Conservation (phyloP, 2,329 filamentous ascomycete species). For the Fusarium sp. region DNA sequence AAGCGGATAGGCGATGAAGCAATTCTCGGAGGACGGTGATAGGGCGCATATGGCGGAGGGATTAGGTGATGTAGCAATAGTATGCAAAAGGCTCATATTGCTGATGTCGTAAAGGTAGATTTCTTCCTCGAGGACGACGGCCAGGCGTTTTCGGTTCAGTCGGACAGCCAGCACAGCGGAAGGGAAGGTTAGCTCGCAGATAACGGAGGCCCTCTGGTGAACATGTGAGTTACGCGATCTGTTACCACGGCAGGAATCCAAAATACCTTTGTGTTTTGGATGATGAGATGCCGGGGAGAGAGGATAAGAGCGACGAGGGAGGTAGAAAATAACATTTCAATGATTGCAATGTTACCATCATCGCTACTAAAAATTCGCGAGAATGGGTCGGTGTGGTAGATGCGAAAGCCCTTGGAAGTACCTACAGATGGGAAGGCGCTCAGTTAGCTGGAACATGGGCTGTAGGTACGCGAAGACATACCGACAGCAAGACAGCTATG, state of each 20-base stretch:
- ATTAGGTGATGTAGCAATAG: conserved; percentile 94
- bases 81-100: conserved; percentile 96
- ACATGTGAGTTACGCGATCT: conserved; percentile 33
- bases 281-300: conserved; percentile 91
- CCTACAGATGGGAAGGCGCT: conserved; percentile 64
- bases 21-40: conserved; percentile 94
- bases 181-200: conserved; percentile 98
- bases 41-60: conserved; percentile 92
- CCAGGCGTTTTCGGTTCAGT: conserved; percentile 92
- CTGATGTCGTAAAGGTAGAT: conserved; percentile 99
- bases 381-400: conserved; percentile 97
- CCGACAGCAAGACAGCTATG: conserved; percentile 97
- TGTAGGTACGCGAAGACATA: conserved; percentile 56
- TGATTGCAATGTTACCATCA: conserved; percentile 94
- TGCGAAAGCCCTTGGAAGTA: conserved; percentile 93
- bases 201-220: conserved; percentile 78
- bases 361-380: conserved; percentile 95
- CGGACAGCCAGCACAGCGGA: conserved; percentile 96
- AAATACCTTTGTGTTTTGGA: conserved; percentile 94
- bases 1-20: conserved; percentile 94
- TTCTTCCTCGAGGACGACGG: conserved; percentile 94
- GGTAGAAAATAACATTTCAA: conserved; percentile 99
- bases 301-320: conserved; percentile 95
- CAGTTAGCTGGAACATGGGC: conserved; percentile 23
- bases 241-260: conserved; percentile 2